A percentile compares a stretch with the other conserved stretches of the same genome.
phyloP scores from a whole-genome alignment of 2,329 filamentous ascomycete species.

The Arthrobotrys pseudoclavata region DNA sequence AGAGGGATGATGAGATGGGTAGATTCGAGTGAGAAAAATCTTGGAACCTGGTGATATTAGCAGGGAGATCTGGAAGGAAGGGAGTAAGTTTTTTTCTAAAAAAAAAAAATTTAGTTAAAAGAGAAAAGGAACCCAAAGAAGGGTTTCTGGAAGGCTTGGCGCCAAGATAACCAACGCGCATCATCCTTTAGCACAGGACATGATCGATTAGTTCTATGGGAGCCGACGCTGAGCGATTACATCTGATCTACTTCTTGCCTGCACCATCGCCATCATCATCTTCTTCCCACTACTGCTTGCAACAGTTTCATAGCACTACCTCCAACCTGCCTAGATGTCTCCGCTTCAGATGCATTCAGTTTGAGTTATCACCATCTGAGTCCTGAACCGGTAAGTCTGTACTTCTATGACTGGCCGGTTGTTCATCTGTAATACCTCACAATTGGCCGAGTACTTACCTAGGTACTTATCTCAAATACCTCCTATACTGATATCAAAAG shows the following conservation, averaged over 20 bases:
- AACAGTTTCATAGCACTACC: not conserved
- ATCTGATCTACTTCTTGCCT: not conserved
- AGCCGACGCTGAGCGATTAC: constrained; percentile 12
- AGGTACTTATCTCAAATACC: not conserved
- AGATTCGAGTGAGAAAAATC: not conserved
- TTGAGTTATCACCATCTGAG: not conserved
- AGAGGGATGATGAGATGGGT: not conserved
- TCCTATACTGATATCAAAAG: not conserved
- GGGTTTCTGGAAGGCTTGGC: constrained; percentile 19
- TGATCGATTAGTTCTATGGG: not conserved
- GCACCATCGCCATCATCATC: not conserved
- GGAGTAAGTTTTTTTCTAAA: constrained; percentile 2
- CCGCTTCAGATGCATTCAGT: not conserved
- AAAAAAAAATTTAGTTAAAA: constrained; percentile 19
- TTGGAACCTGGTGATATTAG: not conserved
- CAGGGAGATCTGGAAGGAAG: constrained; percentile 2
- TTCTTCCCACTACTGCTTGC: not conserved
- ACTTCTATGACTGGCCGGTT: too few relatives aligned
- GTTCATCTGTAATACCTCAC: not conserved
- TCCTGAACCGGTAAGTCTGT: not conserved
- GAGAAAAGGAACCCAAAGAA: constrained; percentile 12
- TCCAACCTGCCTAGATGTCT: not conserved
- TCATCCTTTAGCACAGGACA: not conserved
- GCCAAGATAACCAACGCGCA: constrained; percentile 14
- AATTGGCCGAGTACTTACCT: not conserved